A percentile compares a stretch with the other conserved stretches of the same genome.
Conservation (phyloP, 768 basidiomycete species). For the Kwoniella shandongensis region DNA sequence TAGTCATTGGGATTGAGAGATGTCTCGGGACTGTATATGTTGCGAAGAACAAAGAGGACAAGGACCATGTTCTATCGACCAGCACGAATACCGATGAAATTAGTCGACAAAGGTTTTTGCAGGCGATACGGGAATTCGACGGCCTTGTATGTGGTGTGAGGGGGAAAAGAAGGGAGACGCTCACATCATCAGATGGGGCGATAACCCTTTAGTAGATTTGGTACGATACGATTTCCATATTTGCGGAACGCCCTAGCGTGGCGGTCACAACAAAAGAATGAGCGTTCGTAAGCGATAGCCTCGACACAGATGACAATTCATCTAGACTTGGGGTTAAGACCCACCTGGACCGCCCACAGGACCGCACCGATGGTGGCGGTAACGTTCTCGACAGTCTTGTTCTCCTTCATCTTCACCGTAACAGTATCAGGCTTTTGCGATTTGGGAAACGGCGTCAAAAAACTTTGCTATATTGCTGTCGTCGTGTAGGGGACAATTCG, state of each 20-base stretch:
- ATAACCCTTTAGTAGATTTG: slow-evolving; percentile 70
- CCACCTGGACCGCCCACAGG: slow-evolving; percentile 54
- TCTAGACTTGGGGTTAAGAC: too few relatives aligned
- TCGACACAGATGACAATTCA: background rate
- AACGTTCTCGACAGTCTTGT: slow-evolving; percentile 65
- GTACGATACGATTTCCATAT: slow-evolving; percentile 70
- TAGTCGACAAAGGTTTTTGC: too few relatives aligned
- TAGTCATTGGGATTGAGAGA: slow-evolving; percentile 69
- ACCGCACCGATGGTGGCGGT: slow-evolving; percentile 66
- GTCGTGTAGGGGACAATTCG: too few relatives aligned
- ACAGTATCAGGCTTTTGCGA: too few relatives aligned
- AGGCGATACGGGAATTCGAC: slow-evolving; percentile 39
- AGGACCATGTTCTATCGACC: slow-evolving; percentile 59
- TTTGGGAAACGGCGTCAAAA: too few relatives aligned
- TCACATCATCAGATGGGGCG: slow-evolving; percentile 65
- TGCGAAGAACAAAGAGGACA: slow-evolving; percentile 63
- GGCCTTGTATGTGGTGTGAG: background rate
- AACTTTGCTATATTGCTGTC: too few relatives aligned
- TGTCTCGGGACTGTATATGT: slow-evolving; percentile 65
- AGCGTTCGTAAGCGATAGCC: too few relatives aligned
- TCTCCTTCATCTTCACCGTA: slow-evolving; percentile 56
- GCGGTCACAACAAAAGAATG: too few relatives aligned
- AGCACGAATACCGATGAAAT: too few relatives aligned
- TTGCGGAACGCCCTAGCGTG: slow-evolving; percentile 63
- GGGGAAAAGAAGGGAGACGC: slow-evolving; percentile 7